phyloP scores from a whole-genome alignment of 352 stramenopile genomes.

The Pythium folliculosum region DNA sequence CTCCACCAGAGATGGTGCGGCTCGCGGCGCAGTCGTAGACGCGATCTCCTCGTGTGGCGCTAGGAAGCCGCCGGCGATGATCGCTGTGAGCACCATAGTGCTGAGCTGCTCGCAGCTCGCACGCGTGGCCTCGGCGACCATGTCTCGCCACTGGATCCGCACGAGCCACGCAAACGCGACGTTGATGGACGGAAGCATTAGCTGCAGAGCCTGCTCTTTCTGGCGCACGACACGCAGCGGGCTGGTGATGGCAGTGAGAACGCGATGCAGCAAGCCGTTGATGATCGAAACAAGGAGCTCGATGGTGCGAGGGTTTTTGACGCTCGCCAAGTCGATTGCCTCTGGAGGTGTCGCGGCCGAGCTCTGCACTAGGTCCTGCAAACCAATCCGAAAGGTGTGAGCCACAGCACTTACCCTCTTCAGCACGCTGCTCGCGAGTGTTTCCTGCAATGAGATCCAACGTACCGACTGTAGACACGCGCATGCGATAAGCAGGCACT shows the following conservation, averaged over 20 bases:
- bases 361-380: constrained; percentile 19
- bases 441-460: not conserved
- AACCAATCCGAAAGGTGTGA: not conserved
- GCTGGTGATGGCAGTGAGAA: constrained; percentile 22
- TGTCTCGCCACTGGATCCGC: constrained; percentile 15
- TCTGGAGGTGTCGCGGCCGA: not conserved
- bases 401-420: not conserved
- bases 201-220: constrained; percentile 20
- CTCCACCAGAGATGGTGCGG: constrained; percentile 7
- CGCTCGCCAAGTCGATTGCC: not conserved
- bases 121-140: constrained; percentile 18
- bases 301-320: constrained; percentile 19
- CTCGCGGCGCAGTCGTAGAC: not conserved
- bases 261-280: constrained; percentile 23
- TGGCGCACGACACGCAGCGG: constrained; percentile 9
- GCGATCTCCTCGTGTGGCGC: constrained; percentile 20
- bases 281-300: constrained; percentile 19
- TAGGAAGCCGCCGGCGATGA: constrained; percentile 26
- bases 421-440: not conserved
- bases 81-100: constrained; percentile 24
- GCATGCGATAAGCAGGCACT: constrained; percentile 25
- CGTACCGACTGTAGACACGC: constrained; percentile 19
- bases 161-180: constrained; percentile 22
- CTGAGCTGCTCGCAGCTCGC: constrained; percentile 26
- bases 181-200: constrained; percentile 26